These are phyloP conservation scores for Rosa rugosa DNA, from an alignment of 306 rosid genomes.

Conservation along the genomic window DNA sequence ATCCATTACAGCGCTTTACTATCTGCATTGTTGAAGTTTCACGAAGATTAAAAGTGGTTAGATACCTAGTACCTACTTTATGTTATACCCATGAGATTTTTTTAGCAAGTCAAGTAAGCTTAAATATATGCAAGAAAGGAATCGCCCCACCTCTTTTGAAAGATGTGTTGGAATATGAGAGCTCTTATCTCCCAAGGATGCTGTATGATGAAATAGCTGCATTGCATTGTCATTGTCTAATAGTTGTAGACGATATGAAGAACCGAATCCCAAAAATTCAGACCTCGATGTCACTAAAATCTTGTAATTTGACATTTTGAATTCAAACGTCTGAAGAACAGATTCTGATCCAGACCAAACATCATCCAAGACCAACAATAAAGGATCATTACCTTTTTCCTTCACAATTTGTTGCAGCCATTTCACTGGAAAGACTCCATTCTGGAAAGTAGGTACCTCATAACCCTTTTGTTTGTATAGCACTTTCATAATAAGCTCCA, in stretches of 20 bases:
- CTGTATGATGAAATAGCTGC: not conserved
- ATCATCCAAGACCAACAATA: constrained; percentile 8
- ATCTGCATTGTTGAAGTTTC: too few species aligned
- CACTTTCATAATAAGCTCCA: constrained; percentile 25
- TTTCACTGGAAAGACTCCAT: constrained; percentile 26
- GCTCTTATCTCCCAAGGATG: too few species aligned
- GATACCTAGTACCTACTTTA: too few species aligned
- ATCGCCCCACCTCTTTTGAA: too few species aligned
- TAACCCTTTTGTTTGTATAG: constrained; percentile 25
- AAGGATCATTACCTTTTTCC: not conserved
- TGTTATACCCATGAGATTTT: too few species aligned
- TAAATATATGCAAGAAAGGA: too few species aligned
- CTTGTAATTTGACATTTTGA: constrained; percentile 34
- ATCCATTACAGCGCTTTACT: too few species aligned
- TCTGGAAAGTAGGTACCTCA: constrained; percentile 23
- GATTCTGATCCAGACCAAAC: not conserved
- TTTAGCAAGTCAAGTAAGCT: too few species aligned
- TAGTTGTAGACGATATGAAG: constrained; percentile 28
- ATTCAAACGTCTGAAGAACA: constrained; percentile 36
- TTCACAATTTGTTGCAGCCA: constrained; percentile 22
- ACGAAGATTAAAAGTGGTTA: too few species aligned
- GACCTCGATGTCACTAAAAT: constrained; percentile 19
- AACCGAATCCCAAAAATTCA: constrained; percentile 27
- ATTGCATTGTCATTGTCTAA: constrained; percentile 39
- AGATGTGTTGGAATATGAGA: too few species aligned